phyloP scores from a whole-genome alignment of 1,139 yeast genomes.

The Groenewaldozyma sp. region DNA sequence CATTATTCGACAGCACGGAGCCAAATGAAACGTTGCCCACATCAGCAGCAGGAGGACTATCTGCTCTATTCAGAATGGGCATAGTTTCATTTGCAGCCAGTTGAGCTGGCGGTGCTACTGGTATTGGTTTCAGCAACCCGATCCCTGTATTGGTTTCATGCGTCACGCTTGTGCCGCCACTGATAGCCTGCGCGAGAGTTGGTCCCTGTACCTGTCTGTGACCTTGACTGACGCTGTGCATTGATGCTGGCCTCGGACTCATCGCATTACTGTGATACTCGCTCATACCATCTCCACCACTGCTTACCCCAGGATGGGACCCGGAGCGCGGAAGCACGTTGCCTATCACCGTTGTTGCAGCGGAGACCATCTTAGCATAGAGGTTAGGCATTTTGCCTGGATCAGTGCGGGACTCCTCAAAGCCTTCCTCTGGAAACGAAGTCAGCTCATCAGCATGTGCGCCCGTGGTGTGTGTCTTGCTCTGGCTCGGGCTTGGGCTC shows the following conservation, averaged over 20 bases:
- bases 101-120: not conserved
- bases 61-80: not conserved
- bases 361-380: conserved; percentile 22
- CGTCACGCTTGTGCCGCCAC: no score
- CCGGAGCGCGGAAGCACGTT: conserved; percentile 18
- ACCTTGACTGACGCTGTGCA: not conserved
- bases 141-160: no score
- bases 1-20: not conserved
- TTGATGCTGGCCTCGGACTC: not conserved
- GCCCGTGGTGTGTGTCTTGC: no score
- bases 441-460: no score
- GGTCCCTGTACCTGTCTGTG: not conserved
- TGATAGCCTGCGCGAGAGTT: no score
- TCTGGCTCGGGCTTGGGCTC: no score
- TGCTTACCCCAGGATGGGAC: not conserved
- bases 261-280: not conserved
- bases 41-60: no score
- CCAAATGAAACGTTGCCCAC: not conserved
- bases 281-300: conserved; percentile 1
- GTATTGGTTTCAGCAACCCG: not conserved
- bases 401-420: conserved; percentile 18
- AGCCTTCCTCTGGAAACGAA: conserved; percentile 22
- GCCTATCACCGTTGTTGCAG: conserved; percentile 23
- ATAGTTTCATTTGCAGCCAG: not conserved
- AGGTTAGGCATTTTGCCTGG: conserved; percentile 18